phyloP scores from a whole-genome alignment of 2,329 filamentous ascomycete species.

The Epichloe bromicola region DNA sequence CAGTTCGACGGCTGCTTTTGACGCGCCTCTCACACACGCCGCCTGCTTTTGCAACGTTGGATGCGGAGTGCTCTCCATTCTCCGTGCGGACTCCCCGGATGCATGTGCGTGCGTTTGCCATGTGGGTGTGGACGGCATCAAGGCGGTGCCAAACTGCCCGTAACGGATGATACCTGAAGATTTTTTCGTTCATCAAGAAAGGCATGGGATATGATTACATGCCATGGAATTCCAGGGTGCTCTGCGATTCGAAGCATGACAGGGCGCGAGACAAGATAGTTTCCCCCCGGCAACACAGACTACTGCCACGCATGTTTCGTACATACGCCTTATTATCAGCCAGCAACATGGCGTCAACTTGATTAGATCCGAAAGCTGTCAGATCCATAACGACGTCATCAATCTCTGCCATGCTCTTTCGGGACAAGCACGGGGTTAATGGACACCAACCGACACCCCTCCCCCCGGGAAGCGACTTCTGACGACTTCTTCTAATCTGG shows the following conservation, averaged over 20 bases:
- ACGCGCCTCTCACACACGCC: too few relatives aligned
- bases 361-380: not conserved
- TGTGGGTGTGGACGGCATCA: too few relatives aligned
- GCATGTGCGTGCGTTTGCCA: too few relatives aligned
- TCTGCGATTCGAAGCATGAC: not conserved
- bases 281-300: not conserved
- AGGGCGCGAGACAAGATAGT: not conserved
- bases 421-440: not conserved
- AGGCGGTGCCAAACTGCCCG: too few relatives aligned
- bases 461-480: not conserved
- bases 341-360: not conserved
- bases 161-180: too few relatives aligned
- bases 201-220: too few relatives aligned
- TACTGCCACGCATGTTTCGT: not conserved
- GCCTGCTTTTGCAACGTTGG: too few relatives aligned
- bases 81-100: too few relatives aligned
- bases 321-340: not conserved
- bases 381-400: constrained; percentile 2
- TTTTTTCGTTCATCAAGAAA: too few relatives aligned
- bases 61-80: too few relatives aligned
- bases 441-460: not conserved
- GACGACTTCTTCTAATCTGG: not conserved
- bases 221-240: too few relatives aligned
- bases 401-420: not conserved
- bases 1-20: not conserved